These are phyloP conservation scores for Nicotiana tabacum DNA, from an alignment of 257 asterid genomes.

Conservation along the genomic window DNA sequence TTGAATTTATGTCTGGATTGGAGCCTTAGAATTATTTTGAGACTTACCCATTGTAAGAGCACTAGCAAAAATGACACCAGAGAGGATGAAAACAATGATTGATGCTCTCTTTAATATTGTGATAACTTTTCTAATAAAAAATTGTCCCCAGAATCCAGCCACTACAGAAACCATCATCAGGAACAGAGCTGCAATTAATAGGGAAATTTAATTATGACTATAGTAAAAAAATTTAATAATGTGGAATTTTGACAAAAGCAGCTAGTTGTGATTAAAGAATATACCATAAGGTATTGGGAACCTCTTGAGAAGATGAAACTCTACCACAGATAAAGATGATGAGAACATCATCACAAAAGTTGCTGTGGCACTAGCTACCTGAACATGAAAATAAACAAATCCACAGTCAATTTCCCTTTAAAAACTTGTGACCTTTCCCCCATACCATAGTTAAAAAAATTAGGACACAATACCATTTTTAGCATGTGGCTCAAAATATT, in stretches of 20 bases:
- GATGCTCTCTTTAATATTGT: conserved; percentile 66
- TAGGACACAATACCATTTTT: no score
- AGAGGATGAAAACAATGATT: conserved; percentile 74
- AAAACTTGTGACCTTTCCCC: no score
- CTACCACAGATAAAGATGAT: conserved; percentile 95
- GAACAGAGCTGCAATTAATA: conserved; percentile 55
- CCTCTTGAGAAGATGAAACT: conserved; percentile 85
- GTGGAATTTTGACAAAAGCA: not conserved
- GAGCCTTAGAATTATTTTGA: no score
- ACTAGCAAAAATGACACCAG: conserved; percentile 90
- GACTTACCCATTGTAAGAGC: conserved; percentile 88
- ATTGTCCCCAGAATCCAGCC: conserved; percentile 99
- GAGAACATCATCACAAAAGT: conserved; percentile 99
- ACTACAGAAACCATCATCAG: conserved; percentile 65
- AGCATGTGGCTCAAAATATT: no score
- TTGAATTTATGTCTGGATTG: no score
- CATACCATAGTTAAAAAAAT: no score
- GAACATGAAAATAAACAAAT: not conserved
- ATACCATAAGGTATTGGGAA: conserved; percentile 90
- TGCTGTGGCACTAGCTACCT: conserved; percentile 98
- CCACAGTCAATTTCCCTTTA: not conserved
- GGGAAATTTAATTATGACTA: not conserved
- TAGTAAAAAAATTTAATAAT: not conserved
- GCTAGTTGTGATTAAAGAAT: not conserved
- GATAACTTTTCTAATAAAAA: conserved; percentile 52